Base-by-base conservation (phyloP, 495 filamentous ascomycete genomes). In the Umbilicaria muhlenbergii region DNA sequence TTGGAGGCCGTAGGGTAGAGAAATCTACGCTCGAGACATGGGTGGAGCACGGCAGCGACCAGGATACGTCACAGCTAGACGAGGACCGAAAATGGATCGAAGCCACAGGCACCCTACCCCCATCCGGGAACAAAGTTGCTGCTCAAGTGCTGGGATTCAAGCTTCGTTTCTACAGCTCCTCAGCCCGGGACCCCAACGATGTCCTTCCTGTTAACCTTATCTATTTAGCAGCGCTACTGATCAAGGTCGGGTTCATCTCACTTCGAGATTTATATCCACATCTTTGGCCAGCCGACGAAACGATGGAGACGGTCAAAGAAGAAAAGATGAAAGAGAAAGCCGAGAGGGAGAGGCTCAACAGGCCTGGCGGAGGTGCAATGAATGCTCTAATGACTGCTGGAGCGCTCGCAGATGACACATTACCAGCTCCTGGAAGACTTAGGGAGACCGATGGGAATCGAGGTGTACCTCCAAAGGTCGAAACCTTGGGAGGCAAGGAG, bases 241-340 rank as follows among this genome's bases (percentile, higher is more conserved):
- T 99, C 62, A 96, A 96, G 60, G 81, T 93, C 39, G 92, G 92
- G 17, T 96, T 99, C 58, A 86, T 99, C 46, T 94, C 88, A n/a
- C 67, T 99, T 3, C 74, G 76, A 34, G 91, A 96, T 53, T 66
- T 99, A 16, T 95, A 94, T 58, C 79, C 88, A 32, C 92, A 96
- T 54, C 77, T 96, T 4, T 88, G 85, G 71, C 83, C 92, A 16
- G 65, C 69, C 0, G 89, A 96, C 49, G 78, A 83, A 15, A 69
- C 73, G 3, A 96, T 96, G 89, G 69, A 80, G 36, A 65, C 55
- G 0, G 58, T 91, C 21, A 73, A 71, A 48, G 67, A 71, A 18
- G 68, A 76, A 46, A 78, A 79, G 48, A 66, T 76, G 58, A 77
- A 80, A 43, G 86, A 91, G 51, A 79, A 93, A 47, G 77, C 78